A percentile compares a stretch with the other conserved stretches of the same genome.
Evolutionary conservation across 257 asterid genomes (phyloP).

Genomic region (Thymus quinquecostatus): DNA sequence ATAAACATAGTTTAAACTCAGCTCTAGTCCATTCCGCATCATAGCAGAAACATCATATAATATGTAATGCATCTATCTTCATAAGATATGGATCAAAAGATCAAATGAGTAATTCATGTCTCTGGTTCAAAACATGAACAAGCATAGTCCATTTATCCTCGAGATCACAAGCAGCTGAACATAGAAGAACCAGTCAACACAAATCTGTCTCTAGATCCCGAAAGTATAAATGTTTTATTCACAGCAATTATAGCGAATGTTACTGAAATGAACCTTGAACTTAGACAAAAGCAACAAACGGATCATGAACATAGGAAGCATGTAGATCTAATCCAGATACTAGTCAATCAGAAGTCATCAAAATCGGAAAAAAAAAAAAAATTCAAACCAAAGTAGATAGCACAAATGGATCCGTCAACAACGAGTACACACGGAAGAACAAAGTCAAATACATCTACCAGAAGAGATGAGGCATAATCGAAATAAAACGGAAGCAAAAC

Average conservation of each 20-base stretch:
- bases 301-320: slow-evolving; percentile 5
- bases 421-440: neutral
- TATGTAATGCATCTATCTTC: neutral
- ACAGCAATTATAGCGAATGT: neutral
- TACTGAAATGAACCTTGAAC: neutral
- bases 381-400: neutral
- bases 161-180: neutral
- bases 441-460: slow-evolving; percentile 21
- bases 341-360: slow-evolving; percentile 9
- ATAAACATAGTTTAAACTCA: neutral
- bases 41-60: neutral
- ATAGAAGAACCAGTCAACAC: neutral
- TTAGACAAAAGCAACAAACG: neutral
- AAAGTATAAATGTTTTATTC: slow-evolving; percentile 5
- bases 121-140: neutral
- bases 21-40: neutral
- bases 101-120: neutral
- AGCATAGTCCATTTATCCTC: neutral
- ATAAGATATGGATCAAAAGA: neutral
- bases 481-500: neutral
- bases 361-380: neutral
- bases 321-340: slow-evolving; percentile 36
- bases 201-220: slow-evolving; percentile 13
- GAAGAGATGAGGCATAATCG: neutral
- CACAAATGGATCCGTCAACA: slow-evolving; percentile 15